Evolutionary conservation across 495 filamentous ascomycete genomes (phyloP).

Genomic region (Penicillium pulvis): DNA sequence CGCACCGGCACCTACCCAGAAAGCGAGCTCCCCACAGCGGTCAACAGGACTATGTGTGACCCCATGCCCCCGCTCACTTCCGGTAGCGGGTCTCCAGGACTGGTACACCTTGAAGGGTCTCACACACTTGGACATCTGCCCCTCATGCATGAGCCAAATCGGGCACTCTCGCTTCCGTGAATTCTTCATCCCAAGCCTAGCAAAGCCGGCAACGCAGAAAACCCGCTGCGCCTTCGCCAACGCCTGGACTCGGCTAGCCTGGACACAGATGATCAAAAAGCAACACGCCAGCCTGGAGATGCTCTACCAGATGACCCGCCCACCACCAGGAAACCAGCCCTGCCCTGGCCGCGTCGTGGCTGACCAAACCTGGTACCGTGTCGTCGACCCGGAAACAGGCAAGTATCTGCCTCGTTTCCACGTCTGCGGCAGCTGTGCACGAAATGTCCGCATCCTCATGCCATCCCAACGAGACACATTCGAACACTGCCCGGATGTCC

Average conservation of each 20-base stretch:
- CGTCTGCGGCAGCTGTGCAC: slow-evolving; percentile 56
- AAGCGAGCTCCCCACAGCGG: slow-evolving; percentile 18
- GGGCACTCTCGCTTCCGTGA: slow-evolving; percentile 54
- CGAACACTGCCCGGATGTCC: slow-evolving; percentile 28
- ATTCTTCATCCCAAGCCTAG: slow-evolving; percentile 51
- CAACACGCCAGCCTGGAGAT: slow-evolving; percentile 53
- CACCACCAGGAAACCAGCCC: slow-evolving; percentile 38
- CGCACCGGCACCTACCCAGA: slow-evolving; percentile 15
- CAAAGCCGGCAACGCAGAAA: slow-evolving; percentile 40
- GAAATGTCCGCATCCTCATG: slow-evolving; percentile 53
- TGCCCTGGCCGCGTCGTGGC: slow-evolving; percentile 56
- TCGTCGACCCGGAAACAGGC: slow-evolving; percentile 56
- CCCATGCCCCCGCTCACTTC: slow-evolving; percentile 55
- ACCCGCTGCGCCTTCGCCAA: slow-evolving; percentile 61
- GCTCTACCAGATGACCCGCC: slow-evolving; percentile 53
- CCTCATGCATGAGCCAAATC: slow-evolving; percentile 60
- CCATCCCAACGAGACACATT: slow-evolving; percentile 53
- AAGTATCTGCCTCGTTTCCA: slow-evolving; percentile 56
- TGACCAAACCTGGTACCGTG: slow-evolving; percentile 58
- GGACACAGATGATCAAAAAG: slow-evolving; percentile 63
- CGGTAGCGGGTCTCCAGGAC: slow-evolving; percentile 55
- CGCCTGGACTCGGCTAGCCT: slow-evolving; percentile 68
- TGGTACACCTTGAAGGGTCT: slow-evolving; percentile 66
- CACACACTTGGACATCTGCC: slow-evolving; percentile 63
- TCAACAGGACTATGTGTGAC: slow-evolving; percentile 40